phyloP scores from a whole-genome alignment of 2,329 filamentous ascomycete species.

The Penicillium sp. region DNA sequence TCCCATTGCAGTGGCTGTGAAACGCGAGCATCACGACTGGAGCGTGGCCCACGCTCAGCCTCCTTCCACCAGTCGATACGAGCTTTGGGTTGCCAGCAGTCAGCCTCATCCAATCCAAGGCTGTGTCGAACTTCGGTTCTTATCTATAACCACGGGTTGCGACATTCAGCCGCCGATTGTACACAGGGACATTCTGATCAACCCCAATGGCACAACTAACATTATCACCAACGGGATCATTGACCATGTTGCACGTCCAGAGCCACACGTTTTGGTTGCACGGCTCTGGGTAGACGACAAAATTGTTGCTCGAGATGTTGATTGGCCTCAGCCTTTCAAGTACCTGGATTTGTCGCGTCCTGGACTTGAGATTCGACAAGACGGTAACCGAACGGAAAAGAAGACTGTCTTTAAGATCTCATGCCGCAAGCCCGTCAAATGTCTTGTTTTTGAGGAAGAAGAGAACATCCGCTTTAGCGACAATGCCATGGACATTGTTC shows the following conservation, averaged over 20 bases:
- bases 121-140: slow-evolving; percentile 43
- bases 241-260: slow-evolving; percentile 45
- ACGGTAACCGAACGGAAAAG: slow-evolving; percentile 10
- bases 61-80: slow-evolving; percentile 48
- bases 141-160: slow-evolving; percentile 50
- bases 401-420: slow-evolving; percentile 44
- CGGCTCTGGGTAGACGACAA: slow-evolving; percentile 49
- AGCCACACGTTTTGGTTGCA: slow-evolving; percentile 51
- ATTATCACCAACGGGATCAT: slow-evolving; percentile 46
- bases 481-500: slow-evolving; percentile 54
- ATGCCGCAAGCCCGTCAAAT: slow-evolving; percentile 51
- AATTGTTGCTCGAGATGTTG: slow-evolving; percentile 51
- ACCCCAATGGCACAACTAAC: slow-evolving; percentile 53
- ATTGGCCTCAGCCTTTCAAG: slow-evolving; percentile 58
- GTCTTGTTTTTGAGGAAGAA: slow-evolving; percentile 55
- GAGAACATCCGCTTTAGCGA: slow-evolving; percentile 51
- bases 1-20: slow-evolving; percentile 53
- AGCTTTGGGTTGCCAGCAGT: slow-evolving; percentile 54
- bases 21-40: slow-evolving; percentile 55
- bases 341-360: slow-evolving; percentile 39
- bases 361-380: slow-evolving; percentile 42
- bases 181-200: slow-evolving; percentile 45
- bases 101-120: slow-evolving; percentile 30
- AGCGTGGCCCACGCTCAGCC: slow-evolving; percentile 54
- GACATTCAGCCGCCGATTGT: slow-evolving; percentile 50